Percentiles rank a stretch among this genome's conserved stretches.
phyloP scores from a whole-genome alignment of 2,329 filamentous ascomycete genomes.

The Pseudocercospora pini-densiflorae region DNA sequence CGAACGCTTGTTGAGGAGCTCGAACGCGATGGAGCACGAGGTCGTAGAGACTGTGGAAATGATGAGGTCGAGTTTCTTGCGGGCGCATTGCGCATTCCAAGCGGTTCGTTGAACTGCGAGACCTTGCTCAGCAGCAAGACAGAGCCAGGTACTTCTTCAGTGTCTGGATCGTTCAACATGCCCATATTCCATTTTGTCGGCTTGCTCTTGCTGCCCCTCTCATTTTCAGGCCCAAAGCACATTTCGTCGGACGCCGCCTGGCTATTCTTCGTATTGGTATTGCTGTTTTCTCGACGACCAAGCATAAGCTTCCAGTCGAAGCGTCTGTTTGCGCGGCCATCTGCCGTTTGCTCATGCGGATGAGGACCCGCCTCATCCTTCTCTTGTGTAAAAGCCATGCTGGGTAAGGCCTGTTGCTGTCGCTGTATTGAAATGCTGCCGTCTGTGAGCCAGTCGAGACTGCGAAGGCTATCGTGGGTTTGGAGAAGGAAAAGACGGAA shows the following conservation, averaged over 20 bases:
- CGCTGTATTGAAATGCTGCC: neutral
- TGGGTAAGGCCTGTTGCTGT: neutral
- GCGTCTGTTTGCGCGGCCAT: slow-evolving; percentile 27
- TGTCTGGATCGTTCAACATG: slow-evolving; percentile 79
- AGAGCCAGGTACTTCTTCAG: slow-evolving; percentile 81
- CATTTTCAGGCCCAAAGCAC: slow-evolving; percentile 23
- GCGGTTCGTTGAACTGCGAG: slow-evolving; percentile 64
- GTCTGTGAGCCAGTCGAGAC: neutral
- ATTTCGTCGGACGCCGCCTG: slow-evolving; percentile 14
- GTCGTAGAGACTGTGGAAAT: slow-evolving; percentile 44
- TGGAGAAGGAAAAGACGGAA: neutral
- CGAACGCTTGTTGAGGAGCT: slow-evolving; percentile 23
- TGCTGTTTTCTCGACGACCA: slow-evolving; percentile 14
- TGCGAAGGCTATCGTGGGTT: neutral
- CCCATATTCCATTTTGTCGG: slow-evolving; percentile 65
- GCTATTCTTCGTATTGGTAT: slow-evolving; percentile 17
- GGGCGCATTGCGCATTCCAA: slow-evolving; percentile 67
- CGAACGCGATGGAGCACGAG: slow-evolving; percentile 23
- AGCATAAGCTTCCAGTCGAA: slow-evolving; percentile 33
- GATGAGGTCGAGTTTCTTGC: slow-evolving; percentile 59
- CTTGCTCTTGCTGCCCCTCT: slow-evolving; percentile 19
- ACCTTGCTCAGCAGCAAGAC: slow-evolving; percentile 62
- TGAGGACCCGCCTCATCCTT: neutral
- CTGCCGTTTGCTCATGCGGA: neutral
- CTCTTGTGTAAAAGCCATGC: neutral